A percentile compares a stretch with the other conserved stretches of the same genome.
These are phyloP conservation scores for Xenosphaeropsis pyriputrescens DNA, from an alignment of 2,329 filamentous ascomycete genomes.

Conservation along the genomic window DNA sequence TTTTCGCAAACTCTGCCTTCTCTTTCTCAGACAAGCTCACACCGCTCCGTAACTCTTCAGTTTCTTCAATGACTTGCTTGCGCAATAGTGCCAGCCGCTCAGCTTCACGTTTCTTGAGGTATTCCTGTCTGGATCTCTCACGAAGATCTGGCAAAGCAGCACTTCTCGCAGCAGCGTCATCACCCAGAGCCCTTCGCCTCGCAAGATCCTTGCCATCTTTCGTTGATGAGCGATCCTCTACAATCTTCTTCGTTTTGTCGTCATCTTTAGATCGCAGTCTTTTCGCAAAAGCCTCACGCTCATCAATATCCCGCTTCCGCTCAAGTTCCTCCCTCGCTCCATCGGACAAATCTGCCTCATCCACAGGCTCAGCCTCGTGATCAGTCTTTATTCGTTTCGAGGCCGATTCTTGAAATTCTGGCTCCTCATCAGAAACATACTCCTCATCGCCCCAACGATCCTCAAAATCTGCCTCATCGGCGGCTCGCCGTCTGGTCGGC, in stretches of 20 bases:
- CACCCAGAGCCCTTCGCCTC: slow-evolving; percentile 45
- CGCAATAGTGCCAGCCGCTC: slow-evolving; percentile 77
- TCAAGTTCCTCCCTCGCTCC: slow-evolving; percentile 41
- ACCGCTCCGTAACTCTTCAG: slow-evolving; percentile 64
- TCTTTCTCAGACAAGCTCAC: slow-evolving; percentile 63
- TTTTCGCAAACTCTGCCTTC: slow-evolving; percentile 77
- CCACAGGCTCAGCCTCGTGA: slow-evolving; percentile 30
- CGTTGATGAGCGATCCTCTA: slow-evolving; percentile 40
- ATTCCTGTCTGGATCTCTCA: slow-evolving; percentile 76
- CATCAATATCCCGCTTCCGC: slow-evolving; percentile 51
- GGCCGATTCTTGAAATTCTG: slow-evolving; percentile 53
- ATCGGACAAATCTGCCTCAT: slow-evolving; percentile 37
- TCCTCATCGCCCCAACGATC: slow-evolving; percentile 77
- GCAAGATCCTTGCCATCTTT: slow-evolving; percentile 40
- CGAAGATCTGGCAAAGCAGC: slow-evolving; percentile 70
- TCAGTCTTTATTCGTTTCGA: slow-evolving; percentile 54
- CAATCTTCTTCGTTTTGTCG: slow-evolving; percentile 52
- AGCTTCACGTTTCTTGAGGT: slow-evolving; percentile 81
- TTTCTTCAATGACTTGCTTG: slow-evolving; percentile 82
- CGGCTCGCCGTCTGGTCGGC: slow-evolving; percentile 32
- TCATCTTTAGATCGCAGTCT: slow-evolving; percentile 59
- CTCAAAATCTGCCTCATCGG: slow-evolving; percentile 48
- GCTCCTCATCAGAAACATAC: slow-evolving; percentile 31
- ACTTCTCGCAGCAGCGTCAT: slow-evolving; percentile 50
- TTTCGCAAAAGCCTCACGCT: slow-evolving; percentile 69